Conservation (phyloP, 2,329 filamentous ascomycete genomes). For the Exutisphaerella laricina region DNA sequence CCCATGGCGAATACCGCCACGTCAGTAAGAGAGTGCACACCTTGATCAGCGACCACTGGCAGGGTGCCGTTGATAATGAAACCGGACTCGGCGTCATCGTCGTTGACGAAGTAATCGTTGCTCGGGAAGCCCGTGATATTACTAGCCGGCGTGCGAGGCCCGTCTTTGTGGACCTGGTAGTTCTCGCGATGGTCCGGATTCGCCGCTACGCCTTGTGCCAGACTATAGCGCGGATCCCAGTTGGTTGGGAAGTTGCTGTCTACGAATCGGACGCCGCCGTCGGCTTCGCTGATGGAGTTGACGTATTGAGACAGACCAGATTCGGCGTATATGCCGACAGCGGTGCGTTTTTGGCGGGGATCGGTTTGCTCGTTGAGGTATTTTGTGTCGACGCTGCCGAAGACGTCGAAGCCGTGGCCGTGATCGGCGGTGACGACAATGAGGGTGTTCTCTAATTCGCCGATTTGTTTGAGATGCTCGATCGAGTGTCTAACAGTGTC, state of each 20-base stretch:
- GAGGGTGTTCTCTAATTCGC: constrained; percentile 67
- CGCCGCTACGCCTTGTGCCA: constrained; percentile 66
- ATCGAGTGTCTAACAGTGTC: constrained; percentile 75
- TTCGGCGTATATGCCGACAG: constrained; percentile 66
- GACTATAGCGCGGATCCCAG: constrained; percentile 79
- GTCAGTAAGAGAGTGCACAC: constrained; percentile 72
- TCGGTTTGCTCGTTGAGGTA: constrained; percentile 62
- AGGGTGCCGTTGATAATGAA: constrained; percentile 73
- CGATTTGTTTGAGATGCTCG: constrained; percentile 59
- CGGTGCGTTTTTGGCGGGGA: constrained; percentile 67
- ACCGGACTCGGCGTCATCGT: constrained; percentile 59
- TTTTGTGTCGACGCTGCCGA: constrained; percentile 72
- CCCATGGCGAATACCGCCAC: constrained; percentile 74
- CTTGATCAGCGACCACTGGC: constrained; percentile 56
- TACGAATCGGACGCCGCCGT: constrained; percentile 57
- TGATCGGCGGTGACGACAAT: constrained; percentile 81
- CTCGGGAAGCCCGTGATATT: constrained; percentile 45
- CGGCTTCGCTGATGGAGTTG: constrained; percentile 37
- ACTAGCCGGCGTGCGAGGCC: constrained; percentile 57
- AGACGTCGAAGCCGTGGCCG: constrained; percentile 85
- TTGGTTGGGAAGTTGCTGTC: constrained; percentile 73
- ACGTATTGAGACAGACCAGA: constrained; percentile 73
- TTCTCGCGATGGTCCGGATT: constrained; percentile 71
- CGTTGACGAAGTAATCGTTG: constrained; percentile 61
- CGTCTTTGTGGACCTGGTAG: constrained; percentile 60